Base-by-base conservation (phyloP, 202 grass and related monocot species). In the Cymbopogon flexuosus region DNA sequence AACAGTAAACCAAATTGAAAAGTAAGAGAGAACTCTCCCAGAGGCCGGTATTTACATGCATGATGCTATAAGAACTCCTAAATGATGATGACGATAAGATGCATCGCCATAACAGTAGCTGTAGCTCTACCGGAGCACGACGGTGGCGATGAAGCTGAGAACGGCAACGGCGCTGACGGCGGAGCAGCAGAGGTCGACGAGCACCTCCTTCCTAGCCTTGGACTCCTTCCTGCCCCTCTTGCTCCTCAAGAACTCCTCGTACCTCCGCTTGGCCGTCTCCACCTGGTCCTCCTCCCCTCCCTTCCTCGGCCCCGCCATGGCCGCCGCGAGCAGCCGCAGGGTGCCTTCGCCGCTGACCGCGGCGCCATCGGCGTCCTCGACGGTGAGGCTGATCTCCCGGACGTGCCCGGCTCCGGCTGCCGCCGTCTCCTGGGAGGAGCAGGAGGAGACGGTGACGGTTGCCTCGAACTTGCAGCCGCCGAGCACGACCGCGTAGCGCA, bases 131-230 rank as follows among this genome's bases (percentile, higher is more conserved):
- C 81, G 52, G 7, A 89, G 75, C 49, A 83, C 67, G 39, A 86
- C 75, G 58, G 86, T 21, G 22, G 71, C 69, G 51, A 91, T 4
- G 67, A 89, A 84, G 29, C 54, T 71, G 31, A 97, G 8, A 11
- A 93, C 86, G 23, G 75, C 75, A 31, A 85, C 71, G 56, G 88
- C 88, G 49, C 86, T 88, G 52, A 93, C 51, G 41, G 87, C 86
- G 29, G 86, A 88, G 82, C 84, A 97, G 81, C 88, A 89, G 8
- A 93, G 52, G 29, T 97, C 90, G 27, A 93, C 66, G 65, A 91
- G 69, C 70, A 79, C 70, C 76, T 97, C 93, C 45, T 77, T 61
- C 67, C 85, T 87, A 2, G 88, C 88, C 78, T 85, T 87, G 70
- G 65, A 79, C 75, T 93, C 93, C 71, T 93, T 93, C 68, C 88